Evolutionary conservation across 1,284 basidiomycete genomes (phyloP), one percentile per base, ranked within the genome.

Genomic region (Sphaerobolus stellatus): DNA sequence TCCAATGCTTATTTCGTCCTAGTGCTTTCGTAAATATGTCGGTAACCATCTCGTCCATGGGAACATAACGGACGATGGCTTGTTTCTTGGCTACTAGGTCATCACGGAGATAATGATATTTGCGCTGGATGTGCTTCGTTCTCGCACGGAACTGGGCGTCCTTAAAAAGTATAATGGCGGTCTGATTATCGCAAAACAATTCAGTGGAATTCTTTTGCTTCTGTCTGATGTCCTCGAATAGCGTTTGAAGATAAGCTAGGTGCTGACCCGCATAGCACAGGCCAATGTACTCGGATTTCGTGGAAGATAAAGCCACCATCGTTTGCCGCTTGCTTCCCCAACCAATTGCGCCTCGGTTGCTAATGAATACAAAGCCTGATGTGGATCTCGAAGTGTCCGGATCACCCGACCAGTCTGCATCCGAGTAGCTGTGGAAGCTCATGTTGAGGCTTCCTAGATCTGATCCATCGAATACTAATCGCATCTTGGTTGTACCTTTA

Each of bases 1-100:
- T 66, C 59, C 58, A 62, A 30, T 64, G 62, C 46, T 60, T 58
- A 0, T 64, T 54, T 2, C 41, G 50, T 0, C 30, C n/a, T 0
- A 64, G 56, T 1, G 63, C 40, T 28, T 68, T 68, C 14, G 62
- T 68, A n/a, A 68, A 38, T 9, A 68, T 65, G 49, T 68, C 61
- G 0, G 61, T 64, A 0, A 67, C 59, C 60, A 67, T 68, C 13
- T 68, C 63, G 1, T 40, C 16, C 1, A 59, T 67, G 1, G 60
- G 30, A 25, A 64, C 40, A 45, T 63, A 66, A 1, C 18, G 11
- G 5, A 66, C 49, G 2, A 56, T 27, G 9, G 51, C 62, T 29
- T 65, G 52, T 34, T 57, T 58, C 25, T 57, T 62, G 7, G 34
- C 54, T 3, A 61, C 61, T 11, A 51, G 18, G 31, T 51, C 38